Percentiles rank a stretch among this genome's conserved stretches.
phyloP scores from a whole-genome alignment of 169 alveolate species.

The Theileria parva region DNA sequence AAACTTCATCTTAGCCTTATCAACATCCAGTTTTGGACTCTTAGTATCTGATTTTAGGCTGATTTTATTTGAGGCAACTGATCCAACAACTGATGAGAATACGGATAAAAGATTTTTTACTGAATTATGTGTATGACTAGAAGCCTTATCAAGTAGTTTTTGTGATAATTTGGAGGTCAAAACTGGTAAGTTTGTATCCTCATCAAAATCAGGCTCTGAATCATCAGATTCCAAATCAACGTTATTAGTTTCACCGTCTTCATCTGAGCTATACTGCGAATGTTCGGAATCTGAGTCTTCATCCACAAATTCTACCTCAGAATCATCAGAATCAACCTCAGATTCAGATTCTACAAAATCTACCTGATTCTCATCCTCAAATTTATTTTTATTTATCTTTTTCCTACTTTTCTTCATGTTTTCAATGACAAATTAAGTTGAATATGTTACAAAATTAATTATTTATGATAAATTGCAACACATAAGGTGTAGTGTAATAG shows the following conservation, averaged over 20 bases:
- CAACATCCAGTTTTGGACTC: not conserved
- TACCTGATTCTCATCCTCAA: constrained; percentile 1
- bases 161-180: constrained; percentile 24
- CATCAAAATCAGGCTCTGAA: constrained; percentile 35
- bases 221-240: constrained; percentile 23
- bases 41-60: not conserved
- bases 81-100: constrained; percentile 31
- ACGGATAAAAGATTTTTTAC: constrained; percentile 20
- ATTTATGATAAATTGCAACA: not conserved
- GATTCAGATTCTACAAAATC: constrained; percentile 1
- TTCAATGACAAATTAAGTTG: not conserved
- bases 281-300: constrained; percentile 41
- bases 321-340: not conserved
- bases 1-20: not conserved
- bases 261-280: constrained; percentile 24
- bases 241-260: constrained; percentile 7
- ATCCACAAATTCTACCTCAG: constrained; percentile 30
- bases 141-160: constrained; percentile 21
- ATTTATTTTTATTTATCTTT: not conserved
- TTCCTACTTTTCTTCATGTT: not conserved
- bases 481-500: no score
- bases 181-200: constrained; percentile 16
- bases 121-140: not conserved
- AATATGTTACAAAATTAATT: not conserved
- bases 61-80: constrained; percentile 9